A percentile compares a stretch with the other conserved stretches of the same genome.
Conservation (phyloP, 2,329 filamentous ascomycete genomes). For the Clonostachys solani region DNA sequence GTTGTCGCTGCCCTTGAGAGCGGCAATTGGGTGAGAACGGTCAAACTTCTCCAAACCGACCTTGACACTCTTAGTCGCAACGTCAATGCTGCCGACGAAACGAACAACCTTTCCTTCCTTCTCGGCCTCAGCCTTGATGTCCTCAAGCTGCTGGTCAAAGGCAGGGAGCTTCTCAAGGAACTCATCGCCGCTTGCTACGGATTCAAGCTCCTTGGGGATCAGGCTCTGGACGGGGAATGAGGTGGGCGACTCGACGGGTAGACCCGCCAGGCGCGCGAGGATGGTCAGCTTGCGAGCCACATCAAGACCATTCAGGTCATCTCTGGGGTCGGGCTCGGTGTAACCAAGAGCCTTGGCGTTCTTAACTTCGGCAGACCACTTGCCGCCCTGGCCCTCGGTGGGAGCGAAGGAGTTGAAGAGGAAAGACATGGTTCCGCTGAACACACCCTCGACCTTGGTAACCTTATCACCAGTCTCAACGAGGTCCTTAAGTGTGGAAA, state of each 20-base stretch:
- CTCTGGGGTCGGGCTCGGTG: slow-evolving; percentile 82
- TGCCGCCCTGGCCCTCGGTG: slow-evolving; percentile 65
- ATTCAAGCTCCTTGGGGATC: slow-evolving; percentile 84
- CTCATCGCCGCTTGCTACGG: slow-evolving; percentile 71
- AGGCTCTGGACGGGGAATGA: slow-evolving; percentile 92
- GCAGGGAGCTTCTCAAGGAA: slow-evolving; percentile 77
- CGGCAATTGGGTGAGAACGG: slow-evolving; percentile 83
- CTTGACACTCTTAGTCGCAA: slow-evolving; percentile 75
- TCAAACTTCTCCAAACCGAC: slow-evolving; percentile 91
- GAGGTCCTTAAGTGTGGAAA: slow-evolving; percentile 92
- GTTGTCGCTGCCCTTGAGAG: slow-evolving; percentile 95
- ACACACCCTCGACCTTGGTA: slow-evolving; percentile 91
- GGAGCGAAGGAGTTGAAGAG: slow-evolving; percentile 97
- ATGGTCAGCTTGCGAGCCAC: slow-evolving; percentile 97
- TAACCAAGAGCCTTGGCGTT: slow-evolving; percentile 93
- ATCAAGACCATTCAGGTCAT: slow-evolving; percentile 83
- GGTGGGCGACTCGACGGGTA: slow-evolving; percentile 78
- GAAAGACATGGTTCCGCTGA: slow-evolving; percentile 97
- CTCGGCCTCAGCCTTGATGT: slow-evolving; percentile 79
- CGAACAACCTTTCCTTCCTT: slow-evolving; percentile 87
- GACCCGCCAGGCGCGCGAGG: slow-evolving; percentile 77
- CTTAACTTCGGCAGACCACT: slow-evolving; percentile 87
- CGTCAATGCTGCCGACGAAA: slow-evolving; percentile 91
- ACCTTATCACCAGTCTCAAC: slow-evolving; percentile 90
- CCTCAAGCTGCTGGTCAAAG: slow-evolving; percentile 88